Conservation (phyloP, 2,329 filamentous ascomycete species). For the Monosporascus sp. region DNA sequence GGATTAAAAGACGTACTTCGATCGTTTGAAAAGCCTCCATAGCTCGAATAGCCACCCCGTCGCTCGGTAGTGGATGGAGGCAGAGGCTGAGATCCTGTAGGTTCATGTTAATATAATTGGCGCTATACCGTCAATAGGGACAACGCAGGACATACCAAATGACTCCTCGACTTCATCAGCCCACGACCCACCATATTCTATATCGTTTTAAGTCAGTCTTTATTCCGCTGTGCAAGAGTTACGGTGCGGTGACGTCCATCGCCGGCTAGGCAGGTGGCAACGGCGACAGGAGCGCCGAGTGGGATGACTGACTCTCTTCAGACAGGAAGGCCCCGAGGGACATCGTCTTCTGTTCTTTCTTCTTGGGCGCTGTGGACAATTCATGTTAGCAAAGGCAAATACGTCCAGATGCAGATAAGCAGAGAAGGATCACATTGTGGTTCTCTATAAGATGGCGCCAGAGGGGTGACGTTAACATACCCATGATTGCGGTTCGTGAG, state of each 20-base stretch:
- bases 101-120: slow-evolving; percentile 2
- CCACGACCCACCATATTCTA: slow-evolving; percentile 74
- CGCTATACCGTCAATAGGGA: slow-evolving; percentile 7
- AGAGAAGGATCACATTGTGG: too few species aligned
- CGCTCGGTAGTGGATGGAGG: slow-evolving; percentile 33
- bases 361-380: slow-evolving; percentile 69
- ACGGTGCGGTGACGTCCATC: background rate
- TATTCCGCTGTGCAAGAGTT: background rate
- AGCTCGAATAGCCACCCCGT: slow-evolving; percentile 21
- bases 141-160: slow-evolving; percentile 53
- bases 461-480: slow-evolving; percentile 35
- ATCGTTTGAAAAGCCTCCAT: slow-evolving; percentile 20
- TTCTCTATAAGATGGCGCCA: background rate
- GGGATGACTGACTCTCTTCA: slow-evolving; percentile 70
- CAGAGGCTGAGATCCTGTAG: slow-evolving; percentile 51
- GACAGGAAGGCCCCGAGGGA: slow-evolving; percentile 92
- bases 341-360: slow-evolving; percentile 92
- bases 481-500: slow-evolving; percentile 54
- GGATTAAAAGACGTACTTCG: slow-evolving; percentile 25
- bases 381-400: slow-evolving; percentile 35
- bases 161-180: slow-evolving; percentile 97
- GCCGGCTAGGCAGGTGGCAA: slow-evolving; percentile 19
- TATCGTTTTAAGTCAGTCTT: slow-evolving; percentile 19
- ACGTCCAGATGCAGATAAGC: too few species aligned
- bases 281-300: slow-evolving; percentile 16